These are phyloP conservation scores for Geotrichum macrosporum DNA, from an alignment of 1,139 yeast species.

Conservation along the genomic window DNA sequence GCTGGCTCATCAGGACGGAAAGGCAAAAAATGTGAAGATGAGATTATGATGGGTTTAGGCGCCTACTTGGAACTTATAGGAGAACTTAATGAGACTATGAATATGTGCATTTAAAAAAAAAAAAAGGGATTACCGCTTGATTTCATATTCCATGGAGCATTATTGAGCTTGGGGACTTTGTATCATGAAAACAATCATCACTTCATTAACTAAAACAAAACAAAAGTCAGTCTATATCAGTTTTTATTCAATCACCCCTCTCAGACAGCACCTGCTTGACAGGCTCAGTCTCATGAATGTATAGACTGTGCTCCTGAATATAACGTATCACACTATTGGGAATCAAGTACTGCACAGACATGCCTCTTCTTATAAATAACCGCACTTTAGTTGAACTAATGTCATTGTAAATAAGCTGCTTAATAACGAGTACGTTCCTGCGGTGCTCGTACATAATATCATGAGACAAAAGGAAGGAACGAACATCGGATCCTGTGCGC, in stretches of 20 bases:
- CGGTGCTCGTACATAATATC: slow-evolving; percentile 97
- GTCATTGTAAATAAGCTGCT: slow-evolving; percentile 93
- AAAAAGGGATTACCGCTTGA: too few relatives aligned
- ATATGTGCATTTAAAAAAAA: slow-evolving; percentile 4
- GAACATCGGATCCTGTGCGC: slow-evolving; percentile 93
- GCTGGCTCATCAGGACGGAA: not conserved
- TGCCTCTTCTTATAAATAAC: slow-evolving; percentile 83
- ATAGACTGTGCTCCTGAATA: slow-evolving; percentile 85
- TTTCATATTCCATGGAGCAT: too few relatives aligned
- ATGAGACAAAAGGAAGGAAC: slow-evolving; percentile 84
- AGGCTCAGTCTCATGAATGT: slow-evolving; percentile 82
- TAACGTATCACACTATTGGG: slow-evolving; percentile 95
- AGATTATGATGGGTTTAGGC: not conserved
- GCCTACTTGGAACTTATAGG: not conserved
- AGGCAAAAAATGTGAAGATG: not conserved
- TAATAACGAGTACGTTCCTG: slow-evolving; percentile 86
- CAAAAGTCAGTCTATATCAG: too few relatives aligned
- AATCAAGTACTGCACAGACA: slow-evolving; percentile 91
- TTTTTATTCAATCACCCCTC: slow-evolving; percentile 33
- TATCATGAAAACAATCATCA: too few relatives aligned
- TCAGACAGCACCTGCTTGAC: slow-evolving; percentile 76
- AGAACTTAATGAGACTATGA: slow-evolving; percentile 7
- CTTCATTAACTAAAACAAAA: too few relatives aligned
- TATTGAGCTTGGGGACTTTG: too few relatives aligned
- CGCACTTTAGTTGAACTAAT: slow-evolving; percentile 93